Conservation (phyloP, 345 rosid genomes). For the Lumnitzera littorea region DNA sequence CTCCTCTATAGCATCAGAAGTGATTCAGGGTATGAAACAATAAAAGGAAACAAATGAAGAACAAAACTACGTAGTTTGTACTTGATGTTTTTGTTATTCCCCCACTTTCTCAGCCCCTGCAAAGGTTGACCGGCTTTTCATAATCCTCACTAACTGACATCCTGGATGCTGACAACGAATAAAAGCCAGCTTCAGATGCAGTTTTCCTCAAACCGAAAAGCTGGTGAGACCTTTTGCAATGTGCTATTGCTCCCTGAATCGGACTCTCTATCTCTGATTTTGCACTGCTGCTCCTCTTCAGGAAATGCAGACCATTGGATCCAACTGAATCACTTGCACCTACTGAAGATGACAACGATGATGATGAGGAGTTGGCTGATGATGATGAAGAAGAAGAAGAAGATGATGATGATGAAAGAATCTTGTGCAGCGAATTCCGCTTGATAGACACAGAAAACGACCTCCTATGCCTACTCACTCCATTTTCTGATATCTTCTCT, state of each 20-base stretch:
- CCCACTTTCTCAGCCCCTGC: conserved; percentile 38
- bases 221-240: conserved; percentile 40
- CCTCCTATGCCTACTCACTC: conserved; percentile 44
- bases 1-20: no score
- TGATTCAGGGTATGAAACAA: no score
- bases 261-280: conserved; percentile 23
- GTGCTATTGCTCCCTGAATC: conserved; percentile 19
- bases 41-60: conserved; percentile 2
- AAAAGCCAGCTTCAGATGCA: conserved; percentile 41
- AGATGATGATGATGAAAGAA: conserved; percentile 14
- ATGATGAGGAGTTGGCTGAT: conserved; percentile 25
- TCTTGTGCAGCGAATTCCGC: conserved; percentile 39
- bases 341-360: conserved; percentile 26
- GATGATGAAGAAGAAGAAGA: conserved; percentile 26
- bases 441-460: conserved; percentile 71
- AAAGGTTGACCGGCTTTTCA: conserved; percentile 35
- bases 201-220: conserved; percentile 33
- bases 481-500: conserved; percentile 14
- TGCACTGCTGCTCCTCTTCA: conserved; percentile 58
- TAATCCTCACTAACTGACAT: conserved; percentile 38
- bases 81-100: conserved; percentile 2
- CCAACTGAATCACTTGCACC: conserved; percentile 30
- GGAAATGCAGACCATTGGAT: conserved; percentile 28
- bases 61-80: conserved; percentile 7
- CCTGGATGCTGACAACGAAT: conserved; percentile 45